Conservation (phyloP, 148 eudicot genomes). For the Heliosperma pusillum region DNA sequence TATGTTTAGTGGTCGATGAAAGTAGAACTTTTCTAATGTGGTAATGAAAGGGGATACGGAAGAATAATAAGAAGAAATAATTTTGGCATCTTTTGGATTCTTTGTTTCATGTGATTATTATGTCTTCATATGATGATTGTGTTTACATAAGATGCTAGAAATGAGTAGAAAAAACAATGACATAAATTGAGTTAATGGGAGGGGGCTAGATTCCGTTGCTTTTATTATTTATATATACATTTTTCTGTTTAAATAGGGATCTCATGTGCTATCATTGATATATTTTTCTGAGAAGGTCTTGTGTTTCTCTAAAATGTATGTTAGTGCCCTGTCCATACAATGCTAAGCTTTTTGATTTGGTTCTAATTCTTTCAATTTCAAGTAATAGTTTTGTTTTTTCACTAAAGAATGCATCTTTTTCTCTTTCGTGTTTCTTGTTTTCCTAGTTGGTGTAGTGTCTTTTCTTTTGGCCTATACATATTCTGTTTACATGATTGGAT, state of each 20-base stretch:
- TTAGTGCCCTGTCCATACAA: constrained; percentile 25
- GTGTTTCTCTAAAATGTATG: constrained; percentile 30
- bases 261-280: constrained; percentile 25
- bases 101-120: constrained; percentile 24
- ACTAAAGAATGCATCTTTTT: constrained; percentile 26
- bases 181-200: constrained; percentile 19
- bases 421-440: constrained; percentile 16
- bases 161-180: constrained; percentile 5
- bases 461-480: constrained; percentile 14
- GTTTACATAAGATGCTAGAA: constrained; percentile 5
- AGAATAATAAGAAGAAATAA: not conserved
- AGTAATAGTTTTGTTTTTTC: constrained; percentile 32
- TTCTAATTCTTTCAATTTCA: constrained; percentile 18
- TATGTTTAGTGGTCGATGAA: not conserved
- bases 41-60: not conserved
- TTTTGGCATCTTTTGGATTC: constrained; percentile 9
- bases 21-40: not conserved
- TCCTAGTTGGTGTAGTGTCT: constrained; percentile 20
- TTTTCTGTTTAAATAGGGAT: constrained; percentile 29
- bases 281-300: constrained; percentile 19
- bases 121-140: constrained; percentile 7
- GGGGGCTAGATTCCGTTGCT: constrained; percentile 54
- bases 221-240: constrained; percentile 23
- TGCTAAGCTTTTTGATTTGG: constrained; percentile 25
- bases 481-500: constrained; percentile 30